Percentiles rank a stretch among this genome's conserved stretches.
These are phyloP conservation scores for Toxicodendron radicans DNA, from an alignment of 345 rosid species.

Conservation along the genomic window DNA sequence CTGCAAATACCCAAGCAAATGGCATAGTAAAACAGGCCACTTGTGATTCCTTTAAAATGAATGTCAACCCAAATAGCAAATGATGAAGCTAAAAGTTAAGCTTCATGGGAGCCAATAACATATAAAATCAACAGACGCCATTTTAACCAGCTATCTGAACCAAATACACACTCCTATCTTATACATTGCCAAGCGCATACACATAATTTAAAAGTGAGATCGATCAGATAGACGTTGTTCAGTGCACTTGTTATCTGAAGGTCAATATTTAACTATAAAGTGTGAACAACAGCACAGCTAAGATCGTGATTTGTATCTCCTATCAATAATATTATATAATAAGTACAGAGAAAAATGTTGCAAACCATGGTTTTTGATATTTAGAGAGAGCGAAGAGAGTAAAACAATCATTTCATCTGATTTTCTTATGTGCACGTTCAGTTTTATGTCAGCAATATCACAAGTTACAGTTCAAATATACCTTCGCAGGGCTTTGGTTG, in stretches of 20 bases:
- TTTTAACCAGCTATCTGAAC: not conserved
- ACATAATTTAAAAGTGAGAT: not conserved
- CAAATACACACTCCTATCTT: not conserved
- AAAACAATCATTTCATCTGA: not conserved
- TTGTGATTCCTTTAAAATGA: not conserved
- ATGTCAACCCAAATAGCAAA: not conserved
- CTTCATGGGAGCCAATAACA: not conserved
- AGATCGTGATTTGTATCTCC: not conserved
- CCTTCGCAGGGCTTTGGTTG: conserved; percentile 90
- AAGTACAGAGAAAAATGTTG: not conserved
- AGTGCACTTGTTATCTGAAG: not conserved
- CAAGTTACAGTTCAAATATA: conserved; percentile 26
- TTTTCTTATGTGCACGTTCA: too few species aligned
- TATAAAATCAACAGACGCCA: not conserved
- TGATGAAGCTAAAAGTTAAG: not conserved
- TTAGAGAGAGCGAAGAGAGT: not conserved
- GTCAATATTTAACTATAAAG: not conserved
- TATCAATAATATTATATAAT: not conserved
- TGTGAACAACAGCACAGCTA: not conserved
- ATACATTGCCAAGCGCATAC: not conserved
- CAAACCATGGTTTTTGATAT: not conserved
- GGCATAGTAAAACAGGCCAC: not conserved
- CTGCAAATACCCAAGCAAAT: not conserved
- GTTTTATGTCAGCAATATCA: not conserved
- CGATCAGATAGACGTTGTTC: not conserved